Conservation (phyloP, 306 rosid genomes). For the Fragaria iinumae region DNA sequence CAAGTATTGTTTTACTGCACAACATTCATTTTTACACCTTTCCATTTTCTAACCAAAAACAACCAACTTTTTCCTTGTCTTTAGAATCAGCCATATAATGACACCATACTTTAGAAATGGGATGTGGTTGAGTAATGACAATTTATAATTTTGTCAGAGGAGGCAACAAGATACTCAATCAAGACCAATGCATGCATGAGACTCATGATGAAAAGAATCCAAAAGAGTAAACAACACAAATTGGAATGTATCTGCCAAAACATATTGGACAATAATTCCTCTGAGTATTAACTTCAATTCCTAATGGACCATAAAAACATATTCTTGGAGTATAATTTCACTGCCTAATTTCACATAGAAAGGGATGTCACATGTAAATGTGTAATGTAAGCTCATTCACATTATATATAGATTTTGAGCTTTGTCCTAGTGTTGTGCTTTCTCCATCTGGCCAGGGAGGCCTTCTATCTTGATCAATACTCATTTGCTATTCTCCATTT, state of each 20-base stretch:
- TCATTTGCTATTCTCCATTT: background rate
- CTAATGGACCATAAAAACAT: background rate
- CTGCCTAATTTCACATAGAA: background rate
- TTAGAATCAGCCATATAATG: background rate
- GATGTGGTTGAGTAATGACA: constrained; percentile 4
- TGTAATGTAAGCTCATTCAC: background rate
- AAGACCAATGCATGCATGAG: background rate
- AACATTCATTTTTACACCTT: background rate
- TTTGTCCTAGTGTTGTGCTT: constrained; percentile 3
- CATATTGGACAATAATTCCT: background rate
- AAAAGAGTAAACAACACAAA: background rate
- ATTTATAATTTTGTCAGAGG: background rate
- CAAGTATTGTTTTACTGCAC: background rate
- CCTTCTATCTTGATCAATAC: background rate
- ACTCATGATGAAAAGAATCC: background rate
- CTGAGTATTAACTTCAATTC: background rate
- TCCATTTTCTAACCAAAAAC: background rate
- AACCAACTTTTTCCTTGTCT: background rate
- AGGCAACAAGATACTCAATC: background rate
- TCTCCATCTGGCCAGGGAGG: background rate
- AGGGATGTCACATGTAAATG: background rate
- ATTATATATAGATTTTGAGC: background rate
- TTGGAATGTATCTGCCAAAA: constrained; percentile 3
- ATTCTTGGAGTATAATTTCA: background rate
- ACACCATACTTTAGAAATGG: background rate